Base-by-base conservation (phyloP, 2,329 filamentous ascomycete species). In the Aspergillus amoenus region DNA sequence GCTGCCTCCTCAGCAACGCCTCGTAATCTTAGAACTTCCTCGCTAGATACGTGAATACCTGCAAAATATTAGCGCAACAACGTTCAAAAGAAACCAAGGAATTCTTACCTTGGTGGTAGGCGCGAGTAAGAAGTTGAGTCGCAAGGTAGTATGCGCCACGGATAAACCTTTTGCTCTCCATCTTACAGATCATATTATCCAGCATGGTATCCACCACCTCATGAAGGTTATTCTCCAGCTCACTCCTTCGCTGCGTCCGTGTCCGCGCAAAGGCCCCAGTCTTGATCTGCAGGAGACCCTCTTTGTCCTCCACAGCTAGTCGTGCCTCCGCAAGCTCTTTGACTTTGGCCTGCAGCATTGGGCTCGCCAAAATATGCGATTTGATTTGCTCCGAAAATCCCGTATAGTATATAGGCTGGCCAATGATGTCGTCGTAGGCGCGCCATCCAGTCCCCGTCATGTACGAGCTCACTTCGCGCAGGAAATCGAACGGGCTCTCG, bases 111-210 rank as follows among this genome's bases (percentile, higher is more conserved):
- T 97, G 93, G 69, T 97, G 92, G 73, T 99, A 99, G 5, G 94
- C 93, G 59, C 94, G 81, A 4, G 93, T 95, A 60, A 97, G 80
- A 46, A 97, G 81, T 75, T 97, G 93, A 1, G 93, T 96, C 47
- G 81, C 82, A 40, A 96, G 71, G 72, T 97, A 99, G 72, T 97
- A 97, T 46, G 94, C 93, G 22, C 91, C 86, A 48, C 94, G 82
- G 65, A 99, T 96, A 70, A 97, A 97, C 2, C 85, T 80, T 71
- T 93, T 95, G 80, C 89, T 95, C 75, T 99, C 94, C 82, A 97
- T 93, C 77, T 99, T 99, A 83, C 93, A 97, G 61, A 99, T 97
- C 94, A 99, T 97, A 61, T 88, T 86, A 70, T 96, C 91, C 22
- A 92, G 91, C 83, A 94, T 88, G 63, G 88, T 87, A 62, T 94